Conservation (phyloP, 129 eudicot genomes). For the Cynara cardunculus region DNA sequence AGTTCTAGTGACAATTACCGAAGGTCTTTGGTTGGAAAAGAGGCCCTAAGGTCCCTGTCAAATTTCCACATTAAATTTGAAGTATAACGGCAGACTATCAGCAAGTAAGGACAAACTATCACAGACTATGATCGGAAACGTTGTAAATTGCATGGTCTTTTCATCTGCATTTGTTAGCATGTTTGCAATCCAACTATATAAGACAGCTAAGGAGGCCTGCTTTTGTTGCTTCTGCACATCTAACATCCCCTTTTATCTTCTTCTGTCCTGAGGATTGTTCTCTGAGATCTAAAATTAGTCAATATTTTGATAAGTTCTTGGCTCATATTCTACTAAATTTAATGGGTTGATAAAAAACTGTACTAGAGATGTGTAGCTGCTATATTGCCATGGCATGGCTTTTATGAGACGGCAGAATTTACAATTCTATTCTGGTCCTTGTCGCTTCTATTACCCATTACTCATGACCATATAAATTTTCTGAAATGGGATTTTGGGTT, state of each 20-base stretch:
- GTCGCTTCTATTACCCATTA: not conserved
- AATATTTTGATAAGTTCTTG: not conserved
- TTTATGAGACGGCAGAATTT: not conserved
- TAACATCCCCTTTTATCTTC: not conserved
- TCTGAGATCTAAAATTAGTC: not conserved
- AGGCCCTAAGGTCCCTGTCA: too few species aligned
- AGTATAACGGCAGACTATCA: too few species aligned
- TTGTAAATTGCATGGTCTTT: too few species aligned
- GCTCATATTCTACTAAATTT: not conserved
- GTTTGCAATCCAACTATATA: not conserved
- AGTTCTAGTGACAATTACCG: too few species aligned
- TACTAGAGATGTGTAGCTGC: not conserved
- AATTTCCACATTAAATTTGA: too few species aligned
- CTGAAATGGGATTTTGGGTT: not conserved
- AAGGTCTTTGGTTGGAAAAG: too few species aligned
- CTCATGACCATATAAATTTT: not conserved
- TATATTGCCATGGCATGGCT: not conserved
- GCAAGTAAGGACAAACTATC: too few species aligned
- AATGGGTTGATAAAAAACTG: not conserved
- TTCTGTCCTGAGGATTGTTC: not conserved
- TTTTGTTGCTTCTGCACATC: not conserved
- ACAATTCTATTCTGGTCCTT: not conserved
- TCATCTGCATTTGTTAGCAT: too few species aligned
- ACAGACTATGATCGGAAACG: too few species aligned
- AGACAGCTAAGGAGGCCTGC: not conserved